Conservation (phyloP, 495 filamentous ascomycete species). For the Penicillium steckii region DNA sequence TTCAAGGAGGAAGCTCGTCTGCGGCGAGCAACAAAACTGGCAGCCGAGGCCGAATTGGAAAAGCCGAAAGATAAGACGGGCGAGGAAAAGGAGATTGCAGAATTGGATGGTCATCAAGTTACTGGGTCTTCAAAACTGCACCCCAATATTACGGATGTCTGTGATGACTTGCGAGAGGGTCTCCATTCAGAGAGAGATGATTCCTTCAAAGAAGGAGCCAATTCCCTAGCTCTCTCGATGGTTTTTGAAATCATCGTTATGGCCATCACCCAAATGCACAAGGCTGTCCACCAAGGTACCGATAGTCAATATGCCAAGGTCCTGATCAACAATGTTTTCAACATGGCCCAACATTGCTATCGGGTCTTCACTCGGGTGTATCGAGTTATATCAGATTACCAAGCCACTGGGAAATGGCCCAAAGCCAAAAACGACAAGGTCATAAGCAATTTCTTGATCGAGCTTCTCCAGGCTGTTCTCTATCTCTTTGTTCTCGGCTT, state of each 20-base stretch:
- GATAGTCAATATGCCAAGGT: constrained; percentile 29
- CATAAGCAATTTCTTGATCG: constrained; percentile 28
- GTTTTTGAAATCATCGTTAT: constrained; percentile 35
- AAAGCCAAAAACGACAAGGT: constrained; percentile 29
- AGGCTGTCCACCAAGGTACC: constrained; percentile 19
- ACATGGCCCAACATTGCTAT: constrained; percentile 40
- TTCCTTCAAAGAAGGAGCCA: constrained; percentile 9
- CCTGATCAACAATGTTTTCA: constrained; percentile 26
- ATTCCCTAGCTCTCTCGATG: constrained; percentile 26
- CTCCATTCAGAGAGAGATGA: constrained; percentile 16
- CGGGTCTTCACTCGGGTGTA: constrained; percentile 31
- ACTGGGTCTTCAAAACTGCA: constrained; percentile 17
- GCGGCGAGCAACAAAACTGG: constrained; percentile 9
- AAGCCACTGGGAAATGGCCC: constrained; percentile 37
- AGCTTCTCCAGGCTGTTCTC: constrained; percentile 36
- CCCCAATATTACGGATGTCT: constrained; percentile 24
- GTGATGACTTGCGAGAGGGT: constrained; percentile 17
- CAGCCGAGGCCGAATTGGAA: neutral
- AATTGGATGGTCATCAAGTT: constrained; percentile 43
- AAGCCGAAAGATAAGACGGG: constrained; percentile 1
- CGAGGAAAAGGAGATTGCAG: constrained; percentile 34
- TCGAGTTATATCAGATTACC: constrained; percentile 29
- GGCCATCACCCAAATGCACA: constrained; percentile 30
- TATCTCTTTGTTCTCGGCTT: constrained; percentile 40
- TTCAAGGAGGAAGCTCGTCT: constrained; percentile 21